Base-by-base conservation (phyloP, 192 early-diverging fungal species). In the Coemansia sp. region DNA sequence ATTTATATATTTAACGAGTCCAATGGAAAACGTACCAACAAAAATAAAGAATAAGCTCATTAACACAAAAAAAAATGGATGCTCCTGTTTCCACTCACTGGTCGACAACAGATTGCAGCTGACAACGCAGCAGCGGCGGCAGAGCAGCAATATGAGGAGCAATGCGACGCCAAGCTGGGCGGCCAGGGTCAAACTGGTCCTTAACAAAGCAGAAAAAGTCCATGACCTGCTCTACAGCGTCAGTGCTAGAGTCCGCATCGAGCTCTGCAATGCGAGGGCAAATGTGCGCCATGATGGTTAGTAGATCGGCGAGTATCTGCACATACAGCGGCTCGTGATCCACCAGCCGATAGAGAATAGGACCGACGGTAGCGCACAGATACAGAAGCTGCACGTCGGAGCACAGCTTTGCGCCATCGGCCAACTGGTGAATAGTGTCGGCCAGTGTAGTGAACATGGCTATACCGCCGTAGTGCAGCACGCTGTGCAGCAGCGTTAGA, bases 351-450 rank as follows among this genome's bases (percentile, higher is more conserved):
- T 93, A 87, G 39, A 91, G 71, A 19, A 88, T 72, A 2, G 91
- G 91, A 5, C 91, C 91, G 20, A 91, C 60, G 30, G 91, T 70
- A 6, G 87, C 85, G 60, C 89, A 90, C 42, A 91, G 67, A 57
- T 90, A 93, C 24, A 91, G 77, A 10, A 91, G 61, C 57, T 93
- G 91, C 2, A 86, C 82, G 68, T 93, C 91, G 1, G 90, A 88
- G 52, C 76, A 74, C 42, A 88, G 71, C 63, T 70, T 72, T 53
- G 74, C 80, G 33, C 72, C 68, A 7, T 74, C 70, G 2, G 57
- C 74, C 57, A 82, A 64, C 46, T 42, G 54, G 20, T 67, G 75
- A 56, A 82, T 77, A 9, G 75, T 78, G 20, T 68, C 72, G 17
- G 39, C 64, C 23, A 89, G 71, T 5, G 84, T 60, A 25, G 67